A percentile compares a stretch with the other conserved stretches of the same genome.
Evolutionary conservation across 441 rosid species (phyloP).

Genomic region (Gossypium trilobum): DNA sequence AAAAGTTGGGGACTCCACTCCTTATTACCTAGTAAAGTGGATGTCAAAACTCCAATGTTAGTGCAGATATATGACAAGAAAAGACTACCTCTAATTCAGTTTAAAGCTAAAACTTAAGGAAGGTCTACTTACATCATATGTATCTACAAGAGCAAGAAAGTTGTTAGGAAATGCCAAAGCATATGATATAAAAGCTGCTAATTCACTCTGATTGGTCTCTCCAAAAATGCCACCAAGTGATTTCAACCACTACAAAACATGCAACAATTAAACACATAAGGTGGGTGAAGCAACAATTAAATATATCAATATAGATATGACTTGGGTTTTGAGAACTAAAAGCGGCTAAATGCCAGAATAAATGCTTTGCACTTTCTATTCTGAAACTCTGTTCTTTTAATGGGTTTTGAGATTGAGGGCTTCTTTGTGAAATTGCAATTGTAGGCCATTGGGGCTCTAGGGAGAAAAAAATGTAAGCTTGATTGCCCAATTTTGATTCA

Average conservation of each 20-base stretch:
- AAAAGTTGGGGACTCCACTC: constrained; percentile 84
- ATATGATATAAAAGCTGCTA: constrained; percentile 81
- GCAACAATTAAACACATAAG: constrained; percentile 18
- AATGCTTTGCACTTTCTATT: neutral
- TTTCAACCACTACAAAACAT: constrained; percentile 46
- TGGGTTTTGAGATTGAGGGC: neutral
- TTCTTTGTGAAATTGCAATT: neutral
- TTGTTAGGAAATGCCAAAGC: constrained; percentile 82
- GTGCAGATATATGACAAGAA: neutral
- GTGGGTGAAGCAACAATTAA: neutral
- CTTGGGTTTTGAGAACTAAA: neutral
- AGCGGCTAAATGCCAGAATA: neutral
- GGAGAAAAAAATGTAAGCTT: neutral
- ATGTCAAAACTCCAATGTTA: constrained; percentile 13
- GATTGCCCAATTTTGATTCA: neutral
- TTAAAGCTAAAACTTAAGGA: neutral
- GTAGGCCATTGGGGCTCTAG: neutral
- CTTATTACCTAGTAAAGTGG: constrained; percentile 54
- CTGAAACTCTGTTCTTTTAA: neutral
- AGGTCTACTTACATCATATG: constrained; percentile 65
- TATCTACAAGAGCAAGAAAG: constrained; percentile 85
- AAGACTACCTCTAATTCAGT: neutral
- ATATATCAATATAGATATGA: neutral
- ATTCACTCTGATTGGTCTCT: constrained; percentile 87
- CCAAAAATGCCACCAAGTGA: constrained; percentile 46